phyloP scores from a whole-genome alignment of 2,329 filamentous ascomycete species.

The Cyphellophora attinorum region DNA sequence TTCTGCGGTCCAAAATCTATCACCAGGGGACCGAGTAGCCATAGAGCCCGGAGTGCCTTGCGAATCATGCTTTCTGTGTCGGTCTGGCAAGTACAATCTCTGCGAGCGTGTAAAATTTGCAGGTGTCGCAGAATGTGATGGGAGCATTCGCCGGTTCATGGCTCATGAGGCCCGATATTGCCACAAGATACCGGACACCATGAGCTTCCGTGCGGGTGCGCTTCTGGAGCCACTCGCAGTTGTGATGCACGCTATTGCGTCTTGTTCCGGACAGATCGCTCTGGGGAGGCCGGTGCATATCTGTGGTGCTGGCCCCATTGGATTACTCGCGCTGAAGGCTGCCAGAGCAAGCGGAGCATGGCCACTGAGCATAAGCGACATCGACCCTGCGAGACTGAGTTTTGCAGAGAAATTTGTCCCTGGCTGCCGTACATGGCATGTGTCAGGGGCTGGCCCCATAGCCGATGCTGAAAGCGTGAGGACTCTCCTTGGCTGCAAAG shows the following conservation, averaged over 20 bases:
- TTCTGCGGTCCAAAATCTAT: conserved; percentile 13
- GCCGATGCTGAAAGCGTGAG: conserved; percentile 45
- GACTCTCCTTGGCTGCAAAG: conserved; percentile 37
- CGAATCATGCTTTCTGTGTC: conserved; percentile 25
- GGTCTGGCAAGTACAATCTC: conserved; percentile 30
- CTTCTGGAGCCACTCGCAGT: conserved; percentile 57
- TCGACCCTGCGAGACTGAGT: conserved; percentile 45
- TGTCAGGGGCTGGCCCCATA: conserved; percentile 32
- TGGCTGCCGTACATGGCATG: conserved; percentile 35
- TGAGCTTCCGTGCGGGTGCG: conserved; percentile 51
- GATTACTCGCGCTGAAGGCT: conserved; percentile 47
- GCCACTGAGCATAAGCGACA: conserved; percentile 55
- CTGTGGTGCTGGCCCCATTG: conserved; percentile 56
- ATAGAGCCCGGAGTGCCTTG: conserved; percentile 28
- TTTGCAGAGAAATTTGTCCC: conserved; percentile 53
- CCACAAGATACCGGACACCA: conserved; percentile 45
- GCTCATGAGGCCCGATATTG: conserved; percentile 52
- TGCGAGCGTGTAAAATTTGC: conserved; percentile 50
- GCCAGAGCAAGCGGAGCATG: conserved; percentile 54
- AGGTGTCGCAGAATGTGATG: conserved; percentile 46
- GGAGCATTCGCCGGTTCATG: conserved; percentile 53
- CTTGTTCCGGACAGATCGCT: conserved; percentile 34
- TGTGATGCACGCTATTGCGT: conserved; percentile 50
- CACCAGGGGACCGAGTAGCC: conserved; percentile 22
- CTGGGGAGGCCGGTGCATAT: conserved; percentile 48